Evolutionary conservation across 2,329 filamentous ascomycete species (phyloP).

Genomic region (Hymenoscyphus albidus): DNA sequence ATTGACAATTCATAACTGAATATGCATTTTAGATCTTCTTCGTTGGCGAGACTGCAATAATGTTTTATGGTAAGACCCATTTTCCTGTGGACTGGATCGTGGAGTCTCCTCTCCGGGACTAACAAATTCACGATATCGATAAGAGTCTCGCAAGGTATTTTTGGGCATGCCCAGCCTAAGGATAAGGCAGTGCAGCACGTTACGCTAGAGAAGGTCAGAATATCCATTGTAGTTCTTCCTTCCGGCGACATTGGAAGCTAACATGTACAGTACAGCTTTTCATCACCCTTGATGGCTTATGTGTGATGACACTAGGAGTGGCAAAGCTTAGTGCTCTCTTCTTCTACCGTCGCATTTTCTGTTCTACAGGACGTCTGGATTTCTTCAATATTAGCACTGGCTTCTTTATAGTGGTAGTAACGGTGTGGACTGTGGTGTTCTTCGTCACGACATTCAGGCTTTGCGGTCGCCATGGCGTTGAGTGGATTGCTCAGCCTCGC

Average conservation of each 20-base stretch:
- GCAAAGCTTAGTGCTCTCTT: background rate
- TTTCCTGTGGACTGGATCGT: background rate
- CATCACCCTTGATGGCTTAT: background rate
- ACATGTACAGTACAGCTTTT: background rate
- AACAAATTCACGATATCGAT: background rate
- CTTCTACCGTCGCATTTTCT: background rate
- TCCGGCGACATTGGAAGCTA: background rate
- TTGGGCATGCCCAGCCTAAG: background rate
- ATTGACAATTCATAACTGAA: background rate
- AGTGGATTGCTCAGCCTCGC: background rate
- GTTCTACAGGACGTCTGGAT: background rate
- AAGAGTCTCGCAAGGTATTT: background rate
- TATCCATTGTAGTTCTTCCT: too few relatives aligned
- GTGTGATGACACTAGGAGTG: background rate
- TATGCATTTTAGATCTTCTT: background rate
- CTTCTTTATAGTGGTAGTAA: background rate
- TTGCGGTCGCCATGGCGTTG: background rate
- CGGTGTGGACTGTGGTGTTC: background rate
- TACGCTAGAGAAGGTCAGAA: background rate
- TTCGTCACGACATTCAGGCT: background rate
- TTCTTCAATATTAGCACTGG: background rate
- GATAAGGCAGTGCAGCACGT: background rate
- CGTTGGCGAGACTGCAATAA: background rate
- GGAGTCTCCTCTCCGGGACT: background rate
- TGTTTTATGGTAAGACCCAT: background rate